Percentiles rank a stretch among this genome's conserved stretches.
phyloP scores from a whole-genome alignment of 2,329 filamentous ascomycete genomes.

The Colletotrichum liaoningense region DNA sequence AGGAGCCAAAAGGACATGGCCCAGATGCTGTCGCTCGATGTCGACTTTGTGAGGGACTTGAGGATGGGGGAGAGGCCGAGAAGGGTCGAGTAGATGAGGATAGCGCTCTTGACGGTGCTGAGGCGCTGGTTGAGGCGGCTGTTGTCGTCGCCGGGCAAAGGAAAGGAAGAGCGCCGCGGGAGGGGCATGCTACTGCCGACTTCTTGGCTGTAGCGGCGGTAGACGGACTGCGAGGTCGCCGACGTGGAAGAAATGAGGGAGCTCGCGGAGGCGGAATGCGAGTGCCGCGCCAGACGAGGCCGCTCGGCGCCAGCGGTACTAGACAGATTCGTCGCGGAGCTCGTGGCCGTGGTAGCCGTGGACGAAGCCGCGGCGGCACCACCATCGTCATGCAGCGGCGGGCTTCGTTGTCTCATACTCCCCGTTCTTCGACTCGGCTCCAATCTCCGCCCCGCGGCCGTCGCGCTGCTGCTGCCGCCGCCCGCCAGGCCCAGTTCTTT shows the following conservation, averaged over 20 bases:
- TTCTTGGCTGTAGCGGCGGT: slow-evolving; percentile 36
- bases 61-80: slow-evolving; percentile 94
- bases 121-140: slow-evolving; percentile 66
- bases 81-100: slow-evolving; percentile 92
- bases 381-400: slow-evolving; percentile 34
- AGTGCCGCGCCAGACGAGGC: slow-evolving; percentile 50
- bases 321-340: slow-evolving; percentile 18
- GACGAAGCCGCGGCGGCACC: neutral
- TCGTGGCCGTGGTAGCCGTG: slow-evolving; percentile 17
- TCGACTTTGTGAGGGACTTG: slow-evolving; percentile 94
- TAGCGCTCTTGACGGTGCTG: slow-evolving; percentile 89
- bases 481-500: neutral
- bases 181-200: neutral
- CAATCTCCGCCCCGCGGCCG: slow-evolving; percentile 46
- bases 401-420: slow-evolving; percentile 47
- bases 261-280: slow-evolving; percentile 64
- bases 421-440: slow-evolving; percentile 49
- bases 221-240: slow-evolving; percentile 40
- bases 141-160: slow-evolving; percentile 43
- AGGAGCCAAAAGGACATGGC: slow-evolving; percentile 94
- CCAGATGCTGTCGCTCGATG: slow-evolving; percentile 96
- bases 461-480: slow-evolving; percentile 42
- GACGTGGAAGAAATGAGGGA: slow-evolving; percentile 62
- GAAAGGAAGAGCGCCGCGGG: slow-evolving; percentile 24
- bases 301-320: slow-evolving; percentile 31